A percentile compares a stretch with the other conserved stretches of the same genome.
Evolutionary conservation across 306 rosid genomes (phyloP).

Genomic region (Oemleria cerasiformis): DNA sequence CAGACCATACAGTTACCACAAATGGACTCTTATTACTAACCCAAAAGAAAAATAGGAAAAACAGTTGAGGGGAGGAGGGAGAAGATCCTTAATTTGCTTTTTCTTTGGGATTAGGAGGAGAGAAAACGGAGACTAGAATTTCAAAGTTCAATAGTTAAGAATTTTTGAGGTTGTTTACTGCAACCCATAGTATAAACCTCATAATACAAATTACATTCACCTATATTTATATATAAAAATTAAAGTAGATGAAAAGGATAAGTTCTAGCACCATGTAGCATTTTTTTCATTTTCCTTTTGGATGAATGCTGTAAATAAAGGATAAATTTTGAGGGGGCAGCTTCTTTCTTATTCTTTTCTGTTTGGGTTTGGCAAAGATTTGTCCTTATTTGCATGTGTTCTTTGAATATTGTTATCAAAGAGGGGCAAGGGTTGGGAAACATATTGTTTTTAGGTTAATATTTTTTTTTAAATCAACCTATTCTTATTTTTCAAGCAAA

Average conservation of each 20-base stretch:
- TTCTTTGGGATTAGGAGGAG: too few species aligned
- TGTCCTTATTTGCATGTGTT: not conserved
- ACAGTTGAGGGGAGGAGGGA: too few species aligned
- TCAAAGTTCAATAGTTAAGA: too few species aligned
- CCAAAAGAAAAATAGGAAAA: too few species aligned
- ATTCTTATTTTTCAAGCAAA: not conserved
- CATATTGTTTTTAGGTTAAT: not conserved
- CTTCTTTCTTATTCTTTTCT: not conserved
- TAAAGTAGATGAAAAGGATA: not conserved
- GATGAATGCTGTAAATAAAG: not conserved
- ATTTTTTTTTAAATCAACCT: not conserved
- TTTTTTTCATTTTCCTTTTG: not conserved
- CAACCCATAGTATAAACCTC: too few species aligned
- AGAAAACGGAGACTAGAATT: too few species aligned
- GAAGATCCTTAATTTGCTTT: too few species aligned
- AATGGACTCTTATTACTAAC: too few species aligned
- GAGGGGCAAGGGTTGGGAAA: not conserved
- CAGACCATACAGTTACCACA: too few species aligned
- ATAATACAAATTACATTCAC: too few species aligned
- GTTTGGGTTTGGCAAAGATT: not conserved
- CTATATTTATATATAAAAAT: not conserved
- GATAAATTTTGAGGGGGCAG: not conserved
- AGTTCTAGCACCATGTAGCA: not conserved
- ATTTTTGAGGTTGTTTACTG: too few species aligned
- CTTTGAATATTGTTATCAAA: not conserved